Evolutionary conservation across 345 rosid genomes (phyloP).

Genomic region (Trapa incisa): DNA sequence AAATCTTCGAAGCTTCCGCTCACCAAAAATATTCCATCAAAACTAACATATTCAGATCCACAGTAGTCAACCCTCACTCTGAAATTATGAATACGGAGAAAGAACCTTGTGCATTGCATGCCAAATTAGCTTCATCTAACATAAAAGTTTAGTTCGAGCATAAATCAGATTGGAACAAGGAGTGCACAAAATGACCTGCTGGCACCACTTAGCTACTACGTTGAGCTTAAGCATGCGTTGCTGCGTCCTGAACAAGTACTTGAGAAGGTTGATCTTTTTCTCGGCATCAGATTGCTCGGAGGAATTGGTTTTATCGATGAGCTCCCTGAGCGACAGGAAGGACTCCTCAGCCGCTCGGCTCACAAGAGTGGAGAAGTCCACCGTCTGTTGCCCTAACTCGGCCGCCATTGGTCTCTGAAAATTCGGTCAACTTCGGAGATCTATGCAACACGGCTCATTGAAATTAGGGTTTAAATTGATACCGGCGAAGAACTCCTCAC

Average conservation of each 20-base stretch:
- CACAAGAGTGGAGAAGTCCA: conserved; percentile 66
- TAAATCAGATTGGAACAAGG: neutral
- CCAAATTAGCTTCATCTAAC: neutral
- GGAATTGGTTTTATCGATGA: conserved; percentile 67
- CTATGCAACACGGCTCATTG: conserved; percentile 1
- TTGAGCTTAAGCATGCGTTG: conserved; percentile 92
- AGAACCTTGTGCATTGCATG: neutral
- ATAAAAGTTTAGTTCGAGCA: neutral
- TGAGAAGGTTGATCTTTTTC: conserved; percentile 71
- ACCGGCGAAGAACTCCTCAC: neutral
- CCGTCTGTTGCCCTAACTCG: conserved; percentile 83
- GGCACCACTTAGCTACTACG: conserved; percentile 96
- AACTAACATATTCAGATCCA: neutral
- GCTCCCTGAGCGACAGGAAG: conserved; percentile 57
- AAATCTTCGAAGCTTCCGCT: neutral
- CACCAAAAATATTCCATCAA: neutral
- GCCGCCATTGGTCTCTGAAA: conserved; percentile 29
- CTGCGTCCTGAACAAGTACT: conserved; percentile 68
- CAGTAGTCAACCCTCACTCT: neutral
- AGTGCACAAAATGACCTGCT: conserved; percentile 46
- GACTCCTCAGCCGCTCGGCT: conserved; percentile 81
- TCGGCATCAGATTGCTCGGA: conserved; percentile 65
- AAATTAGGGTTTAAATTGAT: conserved; percentile 17
- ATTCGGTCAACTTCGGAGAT: conserved; percentile 9
- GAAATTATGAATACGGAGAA: neutral